Evolutionary conservation across 768 basidiomycete species (phyloP), one percentile per base, ranked within the genome.

Genomic region (Rhizopogon salebrosus): DNA sequence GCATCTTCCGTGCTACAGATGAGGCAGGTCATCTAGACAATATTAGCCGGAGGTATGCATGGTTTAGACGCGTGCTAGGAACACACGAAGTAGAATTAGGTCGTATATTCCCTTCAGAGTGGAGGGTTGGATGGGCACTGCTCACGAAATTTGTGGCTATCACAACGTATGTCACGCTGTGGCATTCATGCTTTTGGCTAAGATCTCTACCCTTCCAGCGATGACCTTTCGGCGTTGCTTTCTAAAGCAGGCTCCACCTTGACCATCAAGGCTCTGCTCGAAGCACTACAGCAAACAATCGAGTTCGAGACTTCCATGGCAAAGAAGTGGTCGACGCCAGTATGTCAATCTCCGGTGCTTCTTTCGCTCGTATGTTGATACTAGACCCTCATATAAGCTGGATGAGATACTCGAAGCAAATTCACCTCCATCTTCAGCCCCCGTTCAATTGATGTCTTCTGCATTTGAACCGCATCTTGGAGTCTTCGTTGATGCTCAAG

Each of bases 1-100:
- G 94, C 20, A 95, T 99, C 64, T 98, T 99, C 72, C 84, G 89
- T 45, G 82, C 89, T 6, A 85, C 85, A 5, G 94, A 97, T 57
- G 97, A 98, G 69, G 93, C 97, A 2, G 97, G 95, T 3, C 92
- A 97, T 61, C 76, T 99, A 41, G 97, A 99, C 72, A 99, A 99
- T 58, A 78, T 97, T 6, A 83, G 92, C 0, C 76, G 97, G 14
- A 82, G 97, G 38, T 98, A 92, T 60, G 92, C 94, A 4, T 99
- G 95, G 94, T 98, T 98, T 71, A 77, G 89, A 20, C 81, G 95
- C 26, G 68, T 94, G 27, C 71, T 99, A 20, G 83, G 86, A 53
- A 83, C 81, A 5, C 91, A 97, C 66, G 95, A 98, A 60, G 78
- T 89, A 7, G 95, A 97, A 59, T 85, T 89, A 55, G 87, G 87